Evolutionary conservation across 768 basidiomycete species (phyloP).

Genomic region (Thelephora aurantiotincta): DNA sequence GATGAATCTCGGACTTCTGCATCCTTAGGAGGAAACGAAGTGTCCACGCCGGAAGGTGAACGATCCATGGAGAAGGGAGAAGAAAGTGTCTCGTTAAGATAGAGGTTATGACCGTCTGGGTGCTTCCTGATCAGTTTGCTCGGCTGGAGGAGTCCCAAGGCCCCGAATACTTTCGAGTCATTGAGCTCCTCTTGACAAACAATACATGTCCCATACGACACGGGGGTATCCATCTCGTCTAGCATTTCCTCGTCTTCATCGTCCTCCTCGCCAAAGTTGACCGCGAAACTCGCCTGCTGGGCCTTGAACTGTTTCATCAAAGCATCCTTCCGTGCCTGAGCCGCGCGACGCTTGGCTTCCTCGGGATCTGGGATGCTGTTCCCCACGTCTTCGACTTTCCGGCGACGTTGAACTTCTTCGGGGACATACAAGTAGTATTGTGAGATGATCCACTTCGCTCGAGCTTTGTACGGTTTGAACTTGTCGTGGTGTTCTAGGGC

Average conservation of each 20-base stretch:
- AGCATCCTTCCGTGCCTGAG: slow-evolving; percentile 80
- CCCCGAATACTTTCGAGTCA: slow-evolving; percentile 60
- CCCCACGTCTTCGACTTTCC: slow-evolving; percentile 26
- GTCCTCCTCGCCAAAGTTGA: slow-evolving; percentile 61
- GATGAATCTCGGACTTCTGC: slow-evolving; percentile 35
- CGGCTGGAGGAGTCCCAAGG: slow-evolving; percentile 77
- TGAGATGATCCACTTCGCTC: slow-evolving; percentile 64
- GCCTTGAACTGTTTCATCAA: slow-evolving; percentile 95
- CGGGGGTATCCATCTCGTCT: slow-evolving; percentile 28
- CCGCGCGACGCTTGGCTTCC: slow-evolving; percentile 69
- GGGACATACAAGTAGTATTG: slow-evolving; percentile 42
- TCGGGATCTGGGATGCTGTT: slow-evolving; percentile 33
- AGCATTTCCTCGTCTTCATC: slow-evolving; percentile 55
- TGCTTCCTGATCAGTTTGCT: slow-evolving; percentile 73
- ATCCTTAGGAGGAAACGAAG: slow-evolving; percentile 35
- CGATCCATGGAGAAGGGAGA: slow-evolving; percentile 57
- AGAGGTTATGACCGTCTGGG: slow-evolving; percentile 43
- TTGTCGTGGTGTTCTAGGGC: slow-evolving; percentile 64
- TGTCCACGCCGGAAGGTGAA: slow-evolving; percentile 16
- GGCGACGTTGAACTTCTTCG: slow-evolving; percentile 37
- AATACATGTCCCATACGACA: slow-evolving; percentile 85
- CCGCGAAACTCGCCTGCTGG: slow-evolving; percentile 77
- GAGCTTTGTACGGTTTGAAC: slow-evolving; percentile 54
- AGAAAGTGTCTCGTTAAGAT: slow-evolving; percentile 62
- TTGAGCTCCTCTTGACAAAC: slow-evolving; percentile 94